phyloP scores from a whole-genome alignment of 2,329 filamentous ascomycete species.

The Neurospora crassa region DNA sequence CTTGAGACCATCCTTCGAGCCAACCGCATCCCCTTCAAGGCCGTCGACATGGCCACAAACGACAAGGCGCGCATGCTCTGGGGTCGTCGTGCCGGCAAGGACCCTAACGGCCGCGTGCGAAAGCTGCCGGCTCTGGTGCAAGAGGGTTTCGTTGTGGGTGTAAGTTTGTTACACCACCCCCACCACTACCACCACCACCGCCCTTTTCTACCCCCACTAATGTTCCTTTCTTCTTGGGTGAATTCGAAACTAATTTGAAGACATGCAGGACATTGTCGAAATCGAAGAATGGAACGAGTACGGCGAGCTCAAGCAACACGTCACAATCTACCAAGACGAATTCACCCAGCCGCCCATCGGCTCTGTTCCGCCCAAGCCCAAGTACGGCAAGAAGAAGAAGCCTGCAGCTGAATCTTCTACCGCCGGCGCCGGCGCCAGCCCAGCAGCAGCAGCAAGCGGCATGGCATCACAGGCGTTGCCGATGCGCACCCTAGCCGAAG shows the following conservation, averaged over 20 bases:
- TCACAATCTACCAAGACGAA: constrained; percentile 59
- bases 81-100: constrained; percentile 72
- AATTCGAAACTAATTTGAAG: not conserved
- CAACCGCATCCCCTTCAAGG: constrained; percentile 89
- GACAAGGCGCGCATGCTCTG: constrained; percentile 82
- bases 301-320: constrained; percentile 81
- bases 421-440: constrained; percentile 12
- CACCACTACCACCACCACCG: not conserved
- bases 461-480: constrained; percentile 27
- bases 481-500: constrained; percentile 49
- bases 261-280: constrained; percentile 71
- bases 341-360: constrained; percentile 47
- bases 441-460: constrained; percentile 12
- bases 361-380: constrained; percentile 20
- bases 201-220: constrained; percentile 4
- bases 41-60: constrained; percentile 83
- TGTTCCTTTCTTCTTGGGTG: not conserved
- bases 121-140: constrained; percentile 87
- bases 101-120: constrained; percentile 47
- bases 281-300: constrained; percentile 99
- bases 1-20: constrained; percentile 94
- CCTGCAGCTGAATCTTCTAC: constrained; percentile 9
- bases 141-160: constrained; percentile 74
- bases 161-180: constrained; percentile 39
- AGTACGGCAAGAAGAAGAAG: constrained; percentile 14